These are phyloP conservation scores for Nannochloropsis oceanica DNA, from an alignment of 108 stramenopile species.

Conservation along the genomic window DNA sequence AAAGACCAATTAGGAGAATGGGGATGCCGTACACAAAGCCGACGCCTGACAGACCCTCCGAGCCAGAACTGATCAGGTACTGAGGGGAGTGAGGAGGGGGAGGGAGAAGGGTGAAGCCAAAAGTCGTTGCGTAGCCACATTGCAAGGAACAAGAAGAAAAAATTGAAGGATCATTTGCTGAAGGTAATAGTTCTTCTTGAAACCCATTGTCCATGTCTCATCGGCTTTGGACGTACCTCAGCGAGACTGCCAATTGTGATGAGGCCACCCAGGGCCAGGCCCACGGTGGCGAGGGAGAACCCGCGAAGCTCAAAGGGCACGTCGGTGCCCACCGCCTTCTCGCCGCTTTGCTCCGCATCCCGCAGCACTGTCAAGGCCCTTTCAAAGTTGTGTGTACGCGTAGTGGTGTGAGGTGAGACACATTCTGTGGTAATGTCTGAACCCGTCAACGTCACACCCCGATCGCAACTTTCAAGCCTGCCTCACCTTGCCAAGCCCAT, in stretches of 20 bases:
- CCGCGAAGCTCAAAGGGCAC: constrained; percentile 97
- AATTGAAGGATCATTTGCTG: too few relatives aligned
- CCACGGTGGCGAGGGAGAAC: constrained; percentile 79
- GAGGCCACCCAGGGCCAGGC: constrained; percentile 53
- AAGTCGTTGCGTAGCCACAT: too few relatives aligned
- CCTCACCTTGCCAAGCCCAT: not conserved
- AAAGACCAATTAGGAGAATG: constrained; percentile 73
- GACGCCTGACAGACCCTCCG: constrained; percentile 69
- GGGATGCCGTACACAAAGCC: constrained; percentile 97
- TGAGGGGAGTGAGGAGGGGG: constrained; percentile 53
- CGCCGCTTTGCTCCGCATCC: constrained; percentile 37
- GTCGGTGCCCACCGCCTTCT: constrained; percentile 78
- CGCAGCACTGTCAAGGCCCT: not conserved
- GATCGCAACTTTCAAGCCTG: not conserved
- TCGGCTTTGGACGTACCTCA: not conserved
- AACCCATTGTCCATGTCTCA: too few relatives aligned
- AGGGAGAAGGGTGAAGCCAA: too few relatives aligned
- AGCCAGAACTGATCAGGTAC: constrained; percentile 64
- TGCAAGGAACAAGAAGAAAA: too few relatives aligned
- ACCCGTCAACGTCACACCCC: not conserved
- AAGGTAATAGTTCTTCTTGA: too few relatives aligned
- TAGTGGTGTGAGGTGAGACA: not conserved
- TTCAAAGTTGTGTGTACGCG: not conserved
- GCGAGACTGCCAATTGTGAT: constrained; percentile 43
- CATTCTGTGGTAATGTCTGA: not conserved